These are phyloP conservation scores for Pseudocercospora cruenta DNA, from an alignment of 2,329 filamentous ascomycete species.

Conservation along the genomic window DNA sequence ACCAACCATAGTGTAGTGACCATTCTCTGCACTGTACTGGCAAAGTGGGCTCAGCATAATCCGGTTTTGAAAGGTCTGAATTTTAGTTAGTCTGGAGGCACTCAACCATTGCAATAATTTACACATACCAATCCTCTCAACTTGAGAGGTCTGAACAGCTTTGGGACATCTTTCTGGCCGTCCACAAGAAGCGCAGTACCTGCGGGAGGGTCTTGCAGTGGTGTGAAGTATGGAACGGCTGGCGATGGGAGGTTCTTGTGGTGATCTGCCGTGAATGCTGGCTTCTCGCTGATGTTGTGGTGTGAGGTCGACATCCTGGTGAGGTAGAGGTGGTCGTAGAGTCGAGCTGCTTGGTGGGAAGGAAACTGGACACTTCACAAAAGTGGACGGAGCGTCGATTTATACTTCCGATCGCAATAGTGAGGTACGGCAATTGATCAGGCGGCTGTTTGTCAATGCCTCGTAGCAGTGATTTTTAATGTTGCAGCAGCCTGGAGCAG, in stretches of 20 bases:
- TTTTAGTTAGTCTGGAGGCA: background rate
- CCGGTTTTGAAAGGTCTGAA: slow-evolving; percentile 43
- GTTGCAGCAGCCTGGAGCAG: background rate
- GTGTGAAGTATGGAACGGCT: slow-evolving; percentile 54
- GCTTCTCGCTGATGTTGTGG: slow-evolving; percentile 33
- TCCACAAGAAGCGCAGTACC: slow-evolving; percentile 53
- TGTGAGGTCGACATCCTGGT: slow-evolving; percentile 33
- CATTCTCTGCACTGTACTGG: slow-evolving; percentile 68
- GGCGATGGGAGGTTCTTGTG: slow-evolving; percentile 48
- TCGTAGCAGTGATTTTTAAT: slow-evolving; percentile 12
- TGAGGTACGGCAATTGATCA: background rate
- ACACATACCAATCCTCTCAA: slow-evolving; percentile 52
- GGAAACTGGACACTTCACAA: background rate
- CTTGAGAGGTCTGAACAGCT: slow-evolving; percentile 62
- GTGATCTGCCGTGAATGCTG: slow-evolving; percentile 22
- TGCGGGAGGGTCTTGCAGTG: slow-evolving; percentile 50
- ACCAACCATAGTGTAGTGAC: slow-evolving; percentile 67
- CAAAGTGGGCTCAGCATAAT: slow-evolving; percentile 67
- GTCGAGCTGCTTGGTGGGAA: background rate
- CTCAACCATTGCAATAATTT: too few species aligned
- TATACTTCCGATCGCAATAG: slow-evolving; percentile 1
- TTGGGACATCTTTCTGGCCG: slow-evolving; percentile 55
- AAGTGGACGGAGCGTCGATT: background rate
- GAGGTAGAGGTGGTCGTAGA: background rate
- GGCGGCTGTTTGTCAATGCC: background rate